phyloP scores from a whole-genome alignment of 805 yeast genomes.

The Maudiozyma turicensis region DNA sequence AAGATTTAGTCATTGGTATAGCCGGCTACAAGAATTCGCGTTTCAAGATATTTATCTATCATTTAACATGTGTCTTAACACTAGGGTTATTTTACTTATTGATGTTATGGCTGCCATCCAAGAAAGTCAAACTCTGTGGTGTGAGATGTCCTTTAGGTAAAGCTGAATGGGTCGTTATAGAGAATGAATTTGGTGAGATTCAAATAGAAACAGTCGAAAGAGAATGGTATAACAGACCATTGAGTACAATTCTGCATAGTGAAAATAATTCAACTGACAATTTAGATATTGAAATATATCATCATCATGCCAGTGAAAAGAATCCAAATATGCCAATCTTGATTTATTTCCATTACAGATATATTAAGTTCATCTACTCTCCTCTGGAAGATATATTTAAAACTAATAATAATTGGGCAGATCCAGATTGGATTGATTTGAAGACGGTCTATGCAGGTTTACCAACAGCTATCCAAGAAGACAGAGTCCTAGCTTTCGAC shows the following conservation, averaged over 20 bases:
- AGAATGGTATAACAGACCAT: constrained; percentile 55
- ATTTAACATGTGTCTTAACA: constrained; percentile 45
- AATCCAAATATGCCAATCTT: constrained; percentile 51
- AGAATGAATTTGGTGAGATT: constrained; percentile 87
- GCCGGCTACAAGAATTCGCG: constrained; percentile 70
- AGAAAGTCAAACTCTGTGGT: constrained; percentile 61
- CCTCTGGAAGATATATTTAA: constrained; percentile 82
- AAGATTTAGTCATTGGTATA: constrained; percentile 86
- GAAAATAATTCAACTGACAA: constrained; percentile 16
- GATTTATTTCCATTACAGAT: constrained; percentile 70
- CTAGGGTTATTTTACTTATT: constrained; percentile 65
- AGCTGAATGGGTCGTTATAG: constrained; percentile 89
- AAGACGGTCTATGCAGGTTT: constrained; percentile 53
- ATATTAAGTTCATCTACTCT: constrained; percentile 70
- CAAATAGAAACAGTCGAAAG: constrained; percentile 47
- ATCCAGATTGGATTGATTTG: constrained; percentile 60
- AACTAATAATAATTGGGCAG: constrained; percentile 82
- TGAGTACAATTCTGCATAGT: constrained; percentile 52
- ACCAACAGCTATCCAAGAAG: constrained; percentile 56
- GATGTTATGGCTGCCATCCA: constrained; percentile 79
- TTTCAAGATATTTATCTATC: constrained; percentile 39
- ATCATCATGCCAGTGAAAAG: constrained; percentile 19
- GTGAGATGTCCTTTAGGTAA: constrained; percentile 56
- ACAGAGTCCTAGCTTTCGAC: constrained; percentile 68
- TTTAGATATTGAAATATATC: constrained; percentile 4